A percentile compares a stretch with the other conserved stretches of the same genome.
These are phyloP conservation scores for Ceratocystis papillata DNA, from an alignment of 2,329 filamentous ascomycete genomes.

Conservation along the genomic window DNA sequence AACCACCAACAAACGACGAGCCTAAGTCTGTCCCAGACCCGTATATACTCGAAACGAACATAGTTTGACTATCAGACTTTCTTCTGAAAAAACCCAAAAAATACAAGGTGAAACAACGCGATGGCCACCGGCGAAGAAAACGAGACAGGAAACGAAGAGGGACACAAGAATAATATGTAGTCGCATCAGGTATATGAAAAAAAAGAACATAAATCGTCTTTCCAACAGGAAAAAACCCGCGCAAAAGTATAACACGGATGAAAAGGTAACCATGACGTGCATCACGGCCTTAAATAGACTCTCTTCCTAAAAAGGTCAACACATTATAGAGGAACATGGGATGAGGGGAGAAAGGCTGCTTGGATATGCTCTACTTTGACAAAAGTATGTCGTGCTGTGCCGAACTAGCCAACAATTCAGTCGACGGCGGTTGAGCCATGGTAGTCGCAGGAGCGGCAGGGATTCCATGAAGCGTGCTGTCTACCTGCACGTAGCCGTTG, in stretches of 20 bases:
- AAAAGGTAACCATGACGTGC: too few relatives aligned
- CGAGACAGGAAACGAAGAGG: neutral
- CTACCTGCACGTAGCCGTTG: neutral
- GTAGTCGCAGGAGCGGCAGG: too few relatives aligned
- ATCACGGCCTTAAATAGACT: too few relatives aligned
- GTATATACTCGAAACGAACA: neutral
- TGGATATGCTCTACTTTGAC: neutral
- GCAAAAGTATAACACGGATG: neutral
- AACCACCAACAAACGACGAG: too few relatives aligned
- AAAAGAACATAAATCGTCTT: neutral
- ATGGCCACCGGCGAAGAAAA: neutral
- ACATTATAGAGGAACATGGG: neutral
- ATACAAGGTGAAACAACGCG: neutral
- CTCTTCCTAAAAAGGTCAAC: too few relatives aligned
- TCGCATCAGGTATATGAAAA: neutral
- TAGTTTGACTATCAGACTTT: neutral
- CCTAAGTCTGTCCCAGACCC: neutral
- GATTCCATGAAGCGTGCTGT: neutral
- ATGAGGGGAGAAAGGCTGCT: neutral
- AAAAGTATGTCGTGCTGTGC: neutral
- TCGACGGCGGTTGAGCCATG: too few relatives aligned
- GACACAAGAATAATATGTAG: neutral
- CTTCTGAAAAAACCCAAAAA: neutral
- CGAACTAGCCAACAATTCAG: neutral
- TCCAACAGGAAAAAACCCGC: neutral